These are phyloP conservation scores for Flaveria trinervia DNA, from an alignment of 129 eudicot species.

Conservation along the genomic window DNA sequence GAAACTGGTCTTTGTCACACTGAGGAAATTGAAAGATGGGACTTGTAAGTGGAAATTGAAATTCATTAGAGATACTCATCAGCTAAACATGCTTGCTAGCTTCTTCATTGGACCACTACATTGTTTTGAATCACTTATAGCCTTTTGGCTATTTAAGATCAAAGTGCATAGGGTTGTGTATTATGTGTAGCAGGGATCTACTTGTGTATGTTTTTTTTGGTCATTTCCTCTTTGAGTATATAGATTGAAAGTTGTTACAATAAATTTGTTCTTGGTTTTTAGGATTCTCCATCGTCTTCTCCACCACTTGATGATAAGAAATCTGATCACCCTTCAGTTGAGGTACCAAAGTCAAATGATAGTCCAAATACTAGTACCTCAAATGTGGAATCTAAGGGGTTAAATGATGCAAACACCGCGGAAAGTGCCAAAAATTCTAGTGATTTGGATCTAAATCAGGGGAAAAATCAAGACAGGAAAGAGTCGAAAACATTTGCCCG, in stretches of 20 bases:
- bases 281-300: conserved; percentile 28
- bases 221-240: neutral
- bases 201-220: too few species aligned
- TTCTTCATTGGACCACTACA: neutral
- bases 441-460: conserved; percentile 15
- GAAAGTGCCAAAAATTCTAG: conserved; percentile 8
- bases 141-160: neutral
- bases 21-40: too few species aligned
- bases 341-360: conserved; percentile 25
- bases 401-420: conserved; percentile 14
- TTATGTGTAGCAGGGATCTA: neutral
- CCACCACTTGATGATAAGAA: conserved; percentile 28
- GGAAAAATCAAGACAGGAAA: conserved; percentile 24
- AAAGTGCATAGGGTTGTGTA: neutral
- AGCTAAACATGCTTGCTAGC: neutral
- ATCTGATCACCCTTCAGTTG: conserved; percentile 3
- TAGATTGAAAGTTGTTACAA: neutral
- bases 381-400: conserved; percentile 25
- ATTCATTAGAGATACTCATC: too few species aligned
- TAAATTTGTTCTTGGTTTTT: neutral
- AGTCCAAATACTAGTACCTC: neutral
- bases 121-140: too few species aligned
- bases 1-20: neutral
- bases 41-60: too few species aligned
- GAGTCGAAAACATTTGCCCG: conserved; percentile 16